A percentile compares a stretch with the other conserved stretches of the same genome.
Evolutionary conservation across 352 stramenopile species (phyloP).

Genomic region (Pythium rishiriense): DNA sequence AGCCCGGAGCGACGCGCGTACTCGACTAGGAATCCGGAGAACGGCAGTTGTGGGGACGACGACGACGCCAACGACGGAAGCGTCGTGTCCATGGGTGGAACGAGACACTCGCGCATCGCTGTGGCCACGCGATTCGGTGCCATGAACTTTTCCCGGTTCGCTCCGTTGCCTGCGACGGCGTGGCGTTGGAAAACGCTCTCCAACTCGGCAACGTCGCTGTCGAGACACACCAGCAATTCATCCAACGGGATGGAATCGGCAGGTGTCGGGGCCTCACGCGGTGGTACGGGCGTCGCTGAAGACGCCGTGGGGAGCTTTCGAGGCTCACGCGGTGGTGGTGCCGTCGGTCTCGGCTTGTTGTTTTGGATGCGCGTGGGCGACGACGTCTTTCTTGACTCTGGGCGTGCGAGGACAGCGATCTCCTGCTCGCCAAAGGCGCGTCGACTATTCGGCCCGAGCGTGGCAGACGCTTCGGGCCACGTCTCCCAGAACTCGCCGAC

Average conservation of each 20-base stretch:
- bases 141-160: neutral
- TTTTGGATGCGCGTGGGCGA: too few species aligned
- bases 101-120: slow-evolving; percentile 7
- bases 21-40: slow-evolving; percentile 17
- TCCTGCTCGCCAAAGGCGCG: neutral
- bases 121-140: neutral
- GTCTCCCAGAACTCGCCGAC: slow-evolving; percentile 24
- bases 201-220: slow-evolving; percentile 4
- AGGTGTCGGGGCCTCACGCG: neutral
- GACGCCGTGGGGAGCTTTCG: too few species aligned
- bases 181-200: slow-evolving; percentile 19
- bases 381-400: neutral
- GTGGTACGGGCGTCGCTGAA: too few species aligned
- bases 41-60: slow-evolving; percentile 18
- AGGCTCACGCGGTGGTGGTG: too few species aligned
- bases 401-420: neutral
- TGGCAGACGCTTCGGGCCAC: slow-evolving; percentile 15
- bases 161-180: neutral
- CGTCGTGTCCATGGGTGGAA: neutral
- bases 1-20: slow-evolving; percentile 17
- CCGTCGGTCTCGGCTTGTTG: too few species aligned
- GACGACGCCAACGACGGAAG: neutral
- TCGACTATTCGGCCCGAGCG: neutral
- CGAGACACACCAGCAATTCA: slow-evolving; percentile 11
- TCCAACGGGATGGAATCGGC: slow-evolving; percentile 9